phyloP scores from a whole-genome alignment of 495 filamentous ascomycete species.

The Trichoderma orchidacearum region DNA sequence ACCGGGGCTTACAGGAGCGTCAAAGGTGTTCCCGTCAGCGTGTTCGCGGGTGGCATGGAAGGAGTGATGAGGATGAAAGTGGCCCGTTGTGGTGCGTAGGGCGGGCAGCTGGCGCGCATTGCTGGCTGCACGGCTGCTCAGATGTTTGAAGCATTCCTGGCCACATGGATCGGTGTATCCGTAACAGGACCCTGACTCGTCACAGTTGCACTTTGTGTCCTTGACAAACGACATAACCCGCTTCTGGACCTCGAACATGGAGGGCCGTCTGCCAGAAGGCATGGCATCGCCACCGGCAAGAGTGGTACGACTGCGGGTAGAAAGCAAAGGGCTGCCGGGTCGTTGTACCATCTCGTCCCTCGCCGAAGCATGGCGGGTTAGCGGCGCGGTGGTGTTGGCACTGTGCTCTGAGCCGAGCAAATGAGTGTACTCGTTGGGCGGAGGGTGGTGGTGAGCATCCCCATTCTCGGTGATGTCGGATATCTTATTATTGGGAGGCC shows the following conservation, averaged over 20 bases:
- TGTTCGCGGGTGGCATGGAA: constrained; percentile 12
- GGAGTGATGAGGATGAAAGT: background rate
- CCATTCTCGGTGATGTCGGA: constrained; percentile 7
- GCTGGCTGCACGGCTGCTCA: constrained; percentile 14
- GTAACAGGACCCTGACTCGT: constrained; percentile 63
- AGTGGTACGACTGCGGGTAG: background rate
- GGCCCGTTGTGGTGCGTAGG: constrained; percentile 11
- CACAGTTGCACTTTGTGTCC: constrained; percentile 55
- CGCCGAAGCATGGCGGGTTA: background rate
- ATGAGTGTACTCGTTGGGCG: constrained; percentile 19
- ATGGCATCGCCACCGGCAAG: constrained; percentile 4
- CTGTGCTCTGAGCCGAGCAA: constrained; percentile 5
- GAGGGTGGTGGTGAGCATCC: constrained; percentile 7
- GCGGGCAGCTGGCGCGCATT: constrained; percentile 12
- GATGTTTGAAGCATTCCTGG: constrained; percentile 58
- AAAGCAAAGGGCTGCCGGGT: constrained; percentile 2
- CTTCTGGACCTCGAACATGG: constrained; percentile 28
- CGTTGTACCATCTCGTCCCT: background rate
- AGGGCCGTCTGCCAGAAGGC: constrained; percentile 22
- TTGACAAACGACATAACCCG: constrained; percentile 51
- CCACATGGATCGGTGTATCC: constrained; percentile 80
- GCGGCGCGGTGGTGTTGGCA: background rate
- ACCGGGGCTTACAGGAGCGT: constrained; percentile 11
- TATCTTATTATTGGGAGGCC: constrained; percentile 1
- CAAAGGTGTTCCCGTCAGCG: constrained; percentile 6